These are phyloP conservation scores for Jimgerdemannia flammicorona DNA, from an alignment of 192 early-diverging fungal species.

Conservation along the genomic window DNA sequence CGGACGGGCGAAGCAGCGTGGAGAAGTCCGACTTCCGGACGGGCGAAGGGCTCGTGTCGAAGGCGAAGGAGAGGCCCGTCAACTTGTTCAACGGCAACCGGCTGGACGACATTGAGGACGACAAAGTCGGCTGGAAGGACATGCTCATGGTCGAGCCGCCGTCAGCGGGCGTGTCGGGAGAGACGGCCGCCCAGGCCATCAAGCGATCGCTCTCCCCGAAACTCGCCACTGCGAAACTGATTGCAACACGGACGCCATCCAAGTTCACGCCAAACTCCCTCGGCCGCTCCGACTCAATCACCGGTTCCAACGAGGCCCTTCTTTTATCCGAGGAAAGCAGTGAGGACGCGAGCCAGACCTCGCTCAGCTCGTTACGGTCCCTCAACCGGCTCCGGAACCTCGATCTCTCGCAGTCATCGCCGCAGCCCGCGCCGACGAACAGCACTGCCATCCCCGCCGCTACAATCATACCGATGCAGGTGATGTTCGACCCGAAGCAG, in stretches of 20 bases:
- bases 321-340: too few species aligned
- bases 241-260: neutral
- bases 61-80: neutral
- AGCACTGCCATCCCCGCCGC: neutral
- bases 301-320: neutral
- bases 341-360: neutral
- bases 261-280: neutral
- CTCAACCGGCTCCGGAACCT: slow-evolving; percentile 3
- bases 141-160: neutral
- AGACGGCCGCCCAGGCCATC: neutral
- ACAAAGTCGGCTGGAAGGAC: neutral
- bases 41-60: neutral
- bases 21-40: neutral
- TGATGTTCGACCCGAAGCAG: slow-evolving; percentile 24
- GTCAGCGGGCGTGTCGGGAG: neutral
- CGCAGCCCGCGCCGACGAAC: slow-evolving; percentile 5
- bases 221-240: neutral
- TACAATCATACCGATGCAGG: neutral
- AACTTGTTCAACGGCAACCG: neutral
- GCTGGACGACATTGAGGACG: neutral
- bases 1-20: neutral
- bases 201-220: neutral
- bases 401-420: slow-evolving; percentile 4
- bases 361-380: too few species aligned
- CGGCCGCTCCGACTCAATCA: neutral